These are phyloP conservation scores for Phaeomoniella chlamydospora DNA, from an alignment of 2,329 filamentous ascomycete genomes.

Conservation along the genomic window DNA sequence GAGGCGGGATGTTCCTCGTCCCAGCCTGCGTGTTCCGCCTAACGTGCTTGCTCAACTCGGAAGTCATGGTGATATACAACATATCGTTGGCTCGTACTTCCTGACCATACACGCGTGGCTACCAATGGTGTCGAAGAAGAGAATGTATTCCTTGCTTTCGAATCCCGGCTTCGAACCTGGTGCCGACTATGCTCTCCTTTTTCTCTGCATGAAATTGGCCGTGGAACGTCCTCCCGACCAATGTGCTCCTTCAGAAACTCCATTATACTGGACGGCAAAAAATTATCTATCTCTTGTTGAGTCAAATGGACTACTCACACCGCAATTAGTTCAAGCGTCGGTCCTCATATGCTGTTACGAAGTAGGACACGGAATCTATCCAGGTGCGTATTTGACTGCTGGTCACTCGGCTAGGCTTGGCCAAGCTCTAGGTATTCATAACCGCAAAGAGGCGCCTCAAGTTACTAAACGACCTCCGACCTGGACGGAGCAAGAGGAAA, in stretches of 20 bases:
- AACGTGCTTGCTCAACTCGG: constrained; percentile 9
- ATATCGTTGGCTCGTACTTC: constrained; percentile 11
- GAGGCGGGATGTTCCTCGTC: constrained; percentile 6
- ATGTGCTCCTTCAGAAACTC: constrained; percentile 5
- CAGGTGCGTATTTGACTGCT: constrained; percentile 17
- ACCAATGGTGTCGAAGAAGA: constrained; percentile 12
- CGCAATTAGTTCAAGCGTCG: constrained; percentile 15
- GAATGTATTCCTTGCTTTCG: constrained; percentile 7
- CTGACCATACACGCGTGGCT: constrained; percentile 12
- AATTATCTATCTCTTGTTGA: constrained; percentile 14
- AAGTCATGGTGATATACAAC: constrained; percentile 7
- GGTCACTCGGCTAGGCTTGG: constrained; percentile 11
- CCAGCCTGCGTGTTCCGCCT: constrained; percentile 5
- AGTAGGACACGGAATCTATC: constrained; percentile 20
- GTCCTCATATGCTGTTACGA: constrained; percentile 19
- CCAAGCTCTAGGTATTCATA: constrained; percentile 10
- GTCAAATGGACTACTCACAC: constrained; percentile 12
- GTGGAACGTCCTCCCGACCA: constrained; percentile 5
- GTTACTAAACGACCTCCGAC: constrained; percentile 6
- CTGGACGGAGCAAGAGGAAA: constrained; percentile 13
- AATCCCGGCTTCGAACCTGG: constrained; percentile 10
- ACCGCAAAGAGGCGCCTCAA: constrained; percentile 9
- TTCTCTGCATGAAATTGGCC: constrained; percentile 16
- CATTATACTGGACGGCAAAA: constrained; percentile 14
- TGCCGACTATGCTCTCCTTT: constrained; percentile 14